Base-by-base conservation (phyloP, 1,139 yeast species). In the Yamadazyma spencermartinsiae region DNA sequence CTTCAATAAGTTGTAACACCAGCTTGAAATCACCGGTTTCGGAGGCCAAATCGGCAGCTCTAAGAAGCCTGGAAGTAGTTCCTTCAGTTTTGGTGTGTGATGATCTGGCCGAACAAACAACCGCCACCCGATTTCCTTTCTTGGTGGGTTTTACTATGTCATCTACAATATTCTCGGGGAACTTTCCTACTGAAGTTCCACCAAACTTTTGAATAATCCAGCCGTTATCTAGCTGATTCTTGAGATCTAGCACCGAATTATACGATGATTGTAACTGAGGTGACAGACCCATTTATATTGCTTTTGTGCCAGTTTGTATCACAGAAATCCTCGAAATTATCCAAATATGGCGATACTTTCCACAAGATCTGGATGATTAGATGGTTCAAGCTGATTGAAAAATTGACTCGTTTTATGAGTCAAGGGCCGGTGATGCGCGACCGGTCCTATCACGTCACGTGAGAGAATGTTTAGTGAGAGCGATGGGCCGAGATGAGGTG, bases 201-300 rank as follows among this genome's bases (percentile, higher is more conserved):
- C 98, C 98, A 55, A 87, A 92, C 63, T 92, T 92, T 61, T 92
- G 98, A 7, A 92, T 86, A 16, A 92, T 67, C 97, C 98, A 90
- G 14, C 80, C 80, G 19, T 44, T 39, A n/a, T 48, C 39, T 20
- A 50, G 39, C 17, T 33, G 43, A 19, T 57, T 45, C 19, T 57
- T 58, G 35, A 72, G 57, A 46, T 72, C 77, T 31, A 66, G 56
- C 27, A 72, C 73, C 3, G 76, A 70, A 42, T 68, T 71, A 45
- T 68, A 72, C 3, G 74, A 64, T 3, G 74, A 64, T 28, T 20
- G 39, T 35, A 53, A 52, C 14, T 12, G 30, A 4, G 32, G 31
- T 11, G 39, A 19, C 13, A 29, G 28, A 14, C n/a, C 35, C 39
- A 31, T 30, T n/a, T 6, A 19, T 16, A 10, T 17, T 15, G 4